phyloP scores from a whole-genome alignment of 2,329 filamentous ascomycete genomes.

The Leptographium flavum region DNA sequence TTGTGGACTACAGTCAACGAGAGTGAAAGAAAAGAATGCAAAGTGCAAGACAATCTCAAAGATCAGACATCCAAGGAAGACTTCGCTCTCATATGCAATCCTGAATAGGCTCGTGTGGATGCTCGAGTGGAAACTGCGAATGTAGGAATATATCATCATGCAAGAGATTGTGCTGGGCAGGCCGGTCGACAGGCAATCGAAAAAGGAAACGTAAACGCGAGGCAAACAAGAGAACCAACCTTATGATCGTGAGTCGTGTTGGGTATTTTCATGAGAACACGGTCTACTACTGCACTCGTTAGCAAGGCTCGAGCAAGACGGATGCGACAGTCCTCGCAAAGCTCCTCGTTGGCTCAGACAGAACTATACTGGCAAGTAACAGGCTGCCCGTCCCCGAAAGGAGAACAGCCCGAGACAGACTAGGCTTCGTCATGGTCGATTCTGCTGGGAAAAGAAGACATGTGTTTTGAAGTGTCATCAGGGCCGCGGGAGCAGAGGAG shows the following conservation, averaged over 20 bases:
- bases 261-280: not conserved
- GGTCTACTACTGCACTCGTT: not conserved
- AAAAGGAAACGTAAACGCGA: slow-evolving; percentile 4
- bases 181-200: no score
- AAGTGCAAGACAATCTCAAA: not conserved
- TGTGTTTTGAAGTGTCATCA: slow-evolving; percentile 59
- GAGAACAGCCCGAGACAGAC: slow-evolving; percentile 47
- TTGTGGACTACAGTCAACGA: not conserved
- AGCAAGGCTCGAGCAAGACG: not conserved
- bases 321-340: not conserved
- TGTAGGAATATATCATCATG: slow-evolving; percentile 63
- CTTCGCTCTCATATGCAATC: slow-evolving; percentile 50
- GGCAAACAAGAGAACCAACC: slow-evolving; percentile 17
- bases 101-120: slow-evolving; percentile 44
- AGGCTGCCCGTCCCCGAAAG: slow-evolving; percentile 41
- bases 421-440: slow-evolving; percentile 72
- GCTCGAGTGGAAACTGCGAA: slow-evolving; percentile 86
- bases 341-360: slow-evolving; percentile 10
- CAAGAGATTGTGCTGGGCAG: no score
- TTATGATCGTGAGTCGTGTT: not conserved
- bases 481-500: slow-evolving; percentile 22
- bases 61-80: slow-evolving; percentile 60
- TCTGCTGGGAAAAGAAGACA: slow-evolving; percentile 82
- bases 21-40: not conserved
- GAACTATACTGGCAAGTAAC: slow-evolving; percentile 79